phyloP scores from a whole-genome alignment of 2,329 filamentous ascomycete species.

The Aureobasidium sp. region DNA sequence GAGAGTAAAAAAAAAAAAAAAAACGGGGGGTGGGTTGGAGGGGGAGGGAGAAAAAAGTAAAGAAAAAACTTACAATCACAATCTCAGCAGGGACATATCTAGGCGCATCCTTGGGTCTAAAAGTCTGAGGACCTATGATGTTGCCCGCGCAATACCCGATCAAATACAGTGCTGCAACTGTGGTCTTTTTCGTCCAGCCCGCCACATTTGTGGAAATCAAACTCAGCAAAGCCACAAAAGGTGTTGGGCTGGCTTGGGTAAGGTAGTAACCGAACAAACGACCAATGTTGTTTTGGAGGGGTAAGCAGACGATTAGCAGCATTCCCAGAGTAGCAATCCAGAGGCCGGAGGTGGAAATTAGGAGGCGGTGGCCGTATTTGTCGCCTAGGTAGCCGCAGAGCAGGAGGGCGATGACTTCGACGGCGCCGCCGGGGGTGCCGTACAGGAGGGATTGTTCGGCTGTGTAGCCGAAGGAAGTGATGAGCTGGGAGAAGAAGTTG shows the following conservation, averaged over 20 bases:
- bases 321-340: slow-evolving; percentile 52
- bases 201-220: slow-evolving; percentile 58
- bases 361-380: slow-evolving; percentile 49
- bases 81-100: slow-evolving; percentile 58
- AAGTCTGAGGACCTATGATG: slow-evolving; percentile 53
- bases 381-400: slow-evolving; percentile 52
- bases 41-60: background rate
- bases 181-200: slow-evolving; percentile 54
- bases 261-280: slow-evolving; percentile 61
- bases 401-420: slow-evolving; percentile 56
- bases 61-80: slow-evolving; percentile 37
- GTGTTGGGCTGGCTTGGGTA: slow-evolving; percentile 52
- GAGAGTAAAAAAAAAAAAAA: too few species aligned
- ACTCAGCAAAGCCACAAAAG: slow-evolving; percentile 58
- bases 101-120: slow-evolving; percentile 50
- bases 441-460: slow-evolving; percentile 56
- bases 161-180: slow-evolving; percentile 48
- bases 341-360: slow-evolving; percentile 49
- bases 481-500: slow-evolving; percentile 57
- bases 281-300: slow-evolving; percentile 50
- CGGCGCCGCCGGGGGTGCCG: slow-evolving; percentile 57
- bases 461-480: slow-evolving; percentile 59
- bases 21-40: too few species aligned
- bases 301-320: slow-evolving; percentile 57
- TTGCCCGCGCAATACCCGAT: slow-evolving; percentile 48